Evolutionary conservation across 2,329 filamentous ascomycete genomes (phyloP).

Genomic region (Apiospora koreana): DNA sequence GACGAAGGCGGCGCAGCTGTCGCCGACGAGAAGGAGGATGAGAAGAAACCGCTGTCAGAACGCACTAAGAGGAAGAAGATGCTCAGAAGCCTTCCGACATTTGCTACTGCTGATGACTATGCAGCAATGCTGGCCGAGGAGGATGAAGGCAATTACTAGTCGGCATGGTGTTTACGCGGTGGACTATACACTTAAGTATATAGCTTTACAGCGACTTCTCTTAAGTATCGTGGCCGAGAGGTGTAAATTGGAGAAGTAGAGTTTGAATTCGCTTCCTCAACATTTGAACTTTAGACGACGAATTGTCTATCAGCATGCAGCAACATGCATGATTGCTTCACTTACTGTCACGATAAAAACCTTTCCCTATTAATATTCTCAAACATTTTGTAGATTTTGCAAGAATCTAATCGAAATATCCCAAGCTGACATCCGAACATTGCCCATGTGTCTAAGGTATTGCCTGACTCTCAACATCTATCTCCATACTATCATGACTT

Average conservation of each 20-base stretch:
- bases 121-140: slow-evolving; percentile 79
- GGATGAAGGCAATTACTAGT: slow-evolving; percentile 48
- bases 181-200: background rate
- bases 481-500: no score
- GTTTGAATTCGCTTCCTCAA: background rate
- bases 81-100: slow-evolving; percentile 86
- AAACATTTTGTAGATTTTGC: background rate
- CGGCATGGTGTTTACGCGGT: background rate
- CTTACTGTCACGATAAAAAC: background rate
- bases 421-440: background rate
- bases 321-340: background rate
- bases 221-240: background rate
- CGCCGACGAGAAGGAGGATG: slow-evolving; percentile 44
- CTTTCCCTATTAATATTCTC: background rate
- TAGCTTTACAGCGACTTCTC: background rate
- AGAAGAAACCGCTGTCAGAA: slow-evolving; percentile 39
- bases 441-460: no score
- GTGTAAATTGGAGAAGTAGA: background rate
- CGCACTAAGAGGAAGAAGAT: slow-evolving; percentile 72
- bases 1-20: slow-evolving; percentile 42
- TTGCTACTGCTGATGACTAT: slow-evolving; percentile 93
- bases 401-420: no score
- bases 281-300: no score
- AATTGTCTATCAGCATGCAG: background rate
- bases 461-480: no score